Percentiles rank a stretch among this genome's conserved stretches.
phyloP scores from a whole-genome alignment of 805 yeast species.

The Grigorovia transvaalensis region DNA sequence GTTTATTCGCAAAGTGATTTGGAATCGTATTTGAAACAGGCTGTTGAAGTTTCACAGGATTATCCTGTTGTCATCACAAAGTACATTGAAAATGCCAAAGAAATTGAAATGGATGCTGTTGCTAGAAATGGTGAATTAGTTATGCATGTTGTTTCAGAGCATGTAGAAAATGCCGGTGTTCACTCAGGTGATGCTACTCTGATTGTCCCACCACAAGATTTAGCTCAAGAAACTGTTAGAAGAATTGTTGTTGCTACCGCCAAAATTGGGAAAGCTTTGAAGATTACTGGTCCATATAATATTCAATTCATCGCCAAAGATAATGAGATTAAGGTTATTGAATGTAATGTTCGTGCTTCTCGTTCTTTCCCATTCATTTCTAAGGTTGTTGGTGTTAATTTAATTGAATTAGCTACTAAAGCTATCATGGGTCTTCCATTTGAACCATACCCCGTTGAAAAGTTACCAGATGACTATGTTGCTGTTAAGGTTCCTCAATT shows the following conservation, averaged over 20 bases:
- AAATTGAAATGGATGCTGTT: constrained; percentile 98
- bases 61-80: constrained; percentile 96
- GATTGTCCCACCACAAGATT: constrained; percentile 93
- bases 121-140: constrained; percentile 89
- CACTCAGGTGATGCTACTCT: constrained; percentile 99
- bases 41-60: constrained; percentile 95
- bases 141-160: constrained; percentile 97
- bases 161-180: constrained; percentile 98
- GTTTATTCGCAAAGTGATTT: constrained; percentile 84
- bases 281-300: constrained; percentile 95
- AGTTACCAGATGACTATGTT: constrained; percentile 86
- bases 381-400: constrained; percentile 90
- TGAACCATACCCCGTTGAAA: constrained; percentile 80
- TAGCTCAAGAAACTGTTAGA: constrained; percentile 80
- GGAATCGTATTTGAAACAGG: constrained; percentile 79
- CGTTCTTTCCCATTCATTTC: constrained; percentile 98
- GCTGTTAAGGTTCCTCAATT: constrained; percentile 96
- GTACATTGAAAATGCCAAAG: constrained; percentile 93
- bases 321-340: constrained; percentile 93
- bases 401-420: constrained; percentile 94
- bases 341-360: constrained; percentile 98
- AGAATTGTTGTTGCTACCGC: constrained; percentile 94
- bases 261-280: constrained; percentile 88
- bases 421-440: constrained; percentile 86
- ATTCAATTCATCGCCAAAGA: constrained; percentile 94